phyloP scores from a whole-genome alignment of 495 filamentous ascomycete species.

The Penicillium bialowiezense region DNA sequence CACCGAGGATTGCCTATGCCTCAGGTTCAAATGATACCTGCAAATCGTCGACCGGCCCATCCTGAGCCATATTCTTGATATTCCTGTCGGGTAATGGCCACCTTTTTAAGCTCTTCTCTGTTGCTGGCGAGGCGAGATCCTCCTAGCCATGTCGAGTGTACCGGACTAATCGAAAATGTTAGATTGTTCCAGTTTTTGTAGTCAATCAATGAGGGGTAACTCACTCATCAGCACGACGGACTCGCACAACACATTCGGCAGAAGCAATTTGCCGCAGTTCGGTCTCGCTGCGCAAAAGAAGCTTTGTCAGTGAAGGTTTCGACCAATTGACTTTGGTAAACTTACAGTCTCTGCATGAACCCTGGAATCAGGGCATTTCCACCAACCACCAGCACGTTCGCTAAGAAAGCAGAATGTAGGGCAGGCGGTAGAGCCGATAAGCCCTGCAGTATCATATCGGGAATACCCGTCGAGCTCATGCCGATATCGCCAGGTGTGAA shows the following conservation, averaged over 20 bases:
- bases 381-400: conserved; percentile 86
- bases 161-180: conserved; percentile 48
- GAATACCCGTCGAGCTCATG: conserved; percentile 78
- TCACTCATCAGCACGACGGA: conserved; percentile 65
- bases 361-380: conserved; percentile 79
- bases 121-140: conserved; percentile 73
- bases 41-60: conserved; percentile 76
- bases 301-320: conserved; percentile 5
- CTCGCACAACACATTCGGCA: conserved; percentile 70
- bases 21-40: conserved; percentile 30
- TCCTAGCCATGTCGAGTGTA: conserved; percentile 81
- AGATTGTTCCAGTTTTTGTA: background rate
- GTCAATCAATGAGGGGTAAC: conserved; percentile 15
- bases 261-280: conserved; percentile 76
- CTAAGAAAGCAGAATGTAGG: conserved; percentile 72
- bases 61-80: conserved; percentile 82
- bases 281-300: conserved; percentile 50
- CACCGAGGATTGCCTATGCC: background rate
- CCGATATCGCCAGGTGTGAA: conserved; percentile 87
- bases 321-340: background rate
- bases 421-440: conserved; percentile 72
- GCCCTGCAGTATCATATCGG: conserved; percentile 76
- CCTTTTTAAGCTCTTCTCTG: conserved; percentile 53
- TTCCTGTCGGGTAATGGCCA: conserved; percentile 79
- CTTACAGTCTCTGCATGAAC: conserved; percentile 75